These are phyloP conservation scores for Mucuna pruriens DNA, from an alignment of 306 rosid species.

Conservation along the genomic window DNA sequence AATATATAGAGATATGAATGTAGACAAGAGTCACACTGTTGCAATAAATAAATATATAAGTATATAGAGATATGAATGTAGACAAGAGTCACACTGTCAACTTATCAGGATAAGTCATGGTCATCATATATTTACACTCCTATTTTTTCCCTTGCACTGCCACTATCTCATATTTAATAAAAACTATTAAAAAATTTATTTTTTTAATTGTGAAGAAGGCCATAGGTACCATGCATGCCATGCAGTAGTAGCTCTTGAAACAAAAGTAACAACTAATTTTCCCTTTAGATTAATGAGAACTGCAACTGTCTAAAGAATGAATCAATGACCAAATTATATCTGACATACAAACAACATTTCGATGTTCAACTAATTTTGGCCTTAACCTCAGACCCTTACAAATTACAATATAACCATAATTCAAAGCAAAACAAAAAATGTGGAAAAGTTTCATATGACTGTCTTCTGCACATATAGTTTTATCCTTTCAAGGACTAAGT, in stretches of 20 bases:
- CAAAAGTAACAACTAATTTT: neutral
- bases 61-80: slow-evolving; percentile 10
- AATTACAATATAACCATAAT: neutral
- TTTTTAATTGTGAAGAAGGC: neutral
- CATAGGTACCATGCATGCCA: neutral
- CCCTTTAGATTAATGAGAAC: neutral
- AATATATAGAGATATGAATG: slow-evolving; percentile 22
- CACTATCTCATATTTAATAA: slow-evolving; percentile 24
- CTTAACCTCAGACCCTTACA: neutral
- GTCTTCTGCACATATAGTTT: neutral
- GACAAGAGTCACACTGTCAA: slow-evolving; percentile 17
- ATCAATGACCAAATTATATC: slow-evolving; percentile 20
- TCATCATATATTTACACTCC: slow-evolving; percentile 30
- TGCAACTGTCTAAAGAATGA: slow-evolving; percentile 6
- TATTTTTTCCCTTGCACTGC: slow-evolving; percentile 12
- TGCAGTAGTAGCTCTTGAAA: neutral
- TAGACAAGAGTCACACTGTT: slow-evolving; percentile 6
- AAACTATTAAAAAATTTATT: neutral
- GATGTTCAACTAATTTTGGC: slow-evolving; percentile 7
- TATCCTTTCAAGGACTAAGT: neutral
- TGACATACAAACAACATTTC: slow-evolving; percentile 20
- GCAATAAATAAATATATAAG: slow-evolving; percentile 33
- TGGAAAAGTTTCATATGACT: neutral
- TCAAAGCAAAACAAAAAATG: neutral
- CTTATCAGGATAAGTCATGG: slow-evolving; percentile 30